phyloP scores from a whole-genome alignment of 345 rosid genomes.

The Camelina hispida region DNA sequence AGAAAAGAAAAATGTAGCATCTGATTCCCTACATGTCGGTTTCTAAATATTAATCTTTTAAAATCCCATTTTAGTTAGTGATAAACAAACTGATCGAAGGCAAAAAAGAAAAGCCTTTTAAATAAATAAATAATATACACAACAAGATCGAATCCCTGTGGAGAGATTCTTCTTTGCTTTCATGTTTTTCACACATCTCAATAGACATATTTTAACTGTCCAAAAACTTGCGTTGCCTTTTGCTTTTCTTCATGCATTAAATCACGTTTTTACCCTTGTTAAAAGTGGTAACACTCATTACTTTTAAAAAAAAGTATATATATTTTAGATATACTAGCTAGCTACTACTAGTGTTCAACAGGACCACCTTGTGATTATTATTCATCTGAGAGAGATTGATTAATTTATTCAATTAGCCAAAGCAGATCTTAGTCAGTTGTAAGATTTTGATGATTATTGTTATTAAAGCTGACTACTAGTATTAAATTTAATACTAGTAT shows the following conservation, averaged over 20 bases:
- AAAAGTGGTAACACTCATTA: slow-evolving; percentile 32
- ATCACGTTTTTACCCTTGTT: slow-evolving; percentile 33
- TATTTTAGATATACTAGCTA: slow-evolving; percentile 22
- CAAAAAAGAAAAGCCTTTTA: not conserved
- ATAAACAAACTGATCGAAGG: slow-evolving; percentile 31
- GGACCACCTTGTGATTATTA: slow-evolving; percentile 37
- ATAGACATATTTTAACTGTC: slow-evolving; percentile 2
- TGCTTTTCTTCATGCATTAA: slow-evolving; percentile 45
- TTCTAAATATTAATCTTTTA: slow-evolving; percentile 10
- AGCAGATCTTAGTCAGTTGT: slow-evolving; percentile 38
- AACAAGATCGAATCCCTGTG: slow-evolving; percentile 16
- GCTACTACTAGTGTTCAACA: slow-evolving; percentile 6
- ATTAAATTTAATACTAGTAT: not conserved
- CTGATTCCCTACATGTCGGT: slow-evolving; percentile 48
- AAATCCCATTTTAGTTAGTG: slow-evolving; percentile 36
- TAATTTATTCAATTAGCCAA: slow-evolving; percentile 26
- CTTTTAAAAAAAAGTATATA: not conserved
- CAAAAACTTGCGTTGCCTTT: slow-evolving; percentile 33
- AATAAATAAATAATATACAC: slow-evolving; percentile 5
- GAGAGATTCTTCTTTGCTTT: slow-evolving; percentile 29
- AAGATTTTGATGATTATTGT: slow-evolving; percentile 27
- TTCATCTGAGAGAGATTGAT: slow-evolving; percentile 9
- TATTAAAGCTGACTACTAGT: slow-evolving; percentile 28
- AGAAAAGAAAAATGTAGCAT: slow-evolving; percentile 40
- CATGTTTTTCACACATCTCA: slow-evolving; percentile 38